Conservation (phyloP, 176 grass and related monocot genomes). For the Saccharum officinarum region DNA sequence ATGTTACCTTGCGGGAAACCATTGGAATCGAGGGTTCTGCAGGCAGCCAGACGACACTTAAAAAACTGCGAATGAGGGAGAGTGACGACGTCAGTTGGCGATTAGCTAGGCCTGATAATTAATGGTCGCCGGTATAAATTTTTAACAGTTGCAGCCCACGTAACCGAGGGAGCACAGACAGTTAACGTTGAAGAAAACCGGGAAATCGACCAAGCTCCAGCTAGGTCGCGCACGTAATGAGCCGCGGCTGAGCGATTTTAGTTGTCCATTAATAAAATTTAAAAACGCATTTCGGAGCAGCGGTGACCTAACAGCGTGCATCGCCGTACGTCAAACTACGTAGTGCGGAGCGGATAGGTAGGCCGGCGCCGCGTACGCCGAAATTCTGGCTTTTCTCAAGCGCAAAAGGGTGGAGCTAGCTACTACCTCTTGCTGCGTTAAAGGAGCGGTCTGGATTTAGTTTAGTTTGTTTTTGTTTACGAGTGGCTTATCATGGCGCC, state of each 20-base stretch:
- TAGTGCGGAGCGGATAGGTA: neutral
- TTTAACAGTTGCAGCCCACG: constrained; percentile 24
- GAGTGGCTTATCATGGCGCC: constrained; percentile 33
- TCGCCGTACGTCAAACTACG: neutral
- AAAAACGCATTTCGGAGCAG: no score
- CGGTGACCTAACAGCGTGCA: no score
- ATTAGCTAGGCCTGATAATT: neutral
- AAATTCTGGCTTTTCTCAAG: constrained; percentile 30
- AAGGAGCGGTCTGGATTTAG: neutral
- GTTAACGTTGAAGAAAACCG: neutral
- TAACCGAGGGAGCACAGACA: constrained; percentile 10
- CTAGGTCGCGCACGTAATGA: constrained; percentile 30
- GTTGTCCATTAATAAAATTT: no score
- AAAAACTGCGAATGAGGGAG: neutral
- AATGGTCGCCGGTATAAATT: neutral
- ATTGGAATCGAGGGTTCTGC: constrained; percentile 5
- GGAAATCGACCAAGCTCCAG: constrained; percentile 19
- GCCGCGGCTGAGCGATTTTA: neutral
- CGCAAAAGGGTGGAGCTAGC: no score
- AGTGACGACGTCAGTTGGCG: constrained; percentile 4
- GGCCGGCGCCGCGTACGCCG: constrained; percentile 14
- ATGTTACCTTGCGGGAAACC: constrained; percentile 33
- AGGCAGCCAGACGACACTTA: neutral
- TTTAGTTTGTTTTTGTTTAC: neutral
- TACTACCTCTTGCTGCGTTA: neutral